Base-by-base conservation (phyloP, 306 rosid genomes). In the Cucurbita pepo region DNA sequence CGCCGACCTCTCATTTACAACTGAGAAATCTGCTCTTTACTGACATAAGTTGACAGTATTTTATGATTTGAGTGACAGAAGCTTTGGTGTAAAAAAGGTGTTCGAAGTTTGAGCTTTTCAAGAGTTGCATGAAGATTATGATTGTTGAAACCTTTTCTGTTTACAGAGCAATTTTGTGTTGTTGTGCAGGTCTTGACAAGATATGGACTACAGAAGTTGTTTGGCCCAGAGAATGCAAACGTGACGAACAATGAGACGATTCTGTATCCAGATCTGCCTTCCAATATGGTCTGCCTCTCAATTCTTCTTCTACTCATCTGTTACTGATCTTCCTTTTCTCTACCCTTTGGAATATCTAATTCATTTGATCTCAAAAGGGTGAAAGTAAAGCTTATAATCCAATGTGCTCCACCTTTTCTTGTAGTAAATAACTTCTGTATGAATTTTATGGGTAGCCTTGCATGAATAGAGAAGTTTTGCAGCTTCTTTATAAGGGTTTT, bases 201-300 rank as follows among this genome's bases (percentile, higher is more conserved):
- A 81, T 85, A 90, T 74, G 80, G 81, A 13, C 88, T 90, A 77
- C 86, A 90, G 58, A 89, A 86, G 45, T 77, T 93, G 69, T 93
- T 90, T 77, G 97, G 97, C 40, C 96, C 96, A 1, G 84, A 76
- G 25, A 82, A 61, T 51, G 86, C 84, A 22, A 73, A 71, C 16
- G 86, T 86, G 77, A 90, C 98, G 57, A 85, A 82, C 72, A 25
- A 88, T 74, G 69, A 76, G 40, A 83, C 79, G 50, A 61, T 88
- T 78, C 75, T 90, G 66, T 87, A 93, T 80, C 87, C 81, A 64
- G 98, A 93, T 72, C 97, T 93, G 72, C 98, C 96, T 79, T 87
- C 98, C 66, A 93, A 94, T 75, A 85, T 90, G 98, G 96, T 94
- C 12, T 74, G 79, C 73, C 80, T 74, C 81, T 78, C 71, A 71